Conservation (phyloP, 2,329 filamentous ascomycete species). For the Colletotrichum graminicola region DNA sequence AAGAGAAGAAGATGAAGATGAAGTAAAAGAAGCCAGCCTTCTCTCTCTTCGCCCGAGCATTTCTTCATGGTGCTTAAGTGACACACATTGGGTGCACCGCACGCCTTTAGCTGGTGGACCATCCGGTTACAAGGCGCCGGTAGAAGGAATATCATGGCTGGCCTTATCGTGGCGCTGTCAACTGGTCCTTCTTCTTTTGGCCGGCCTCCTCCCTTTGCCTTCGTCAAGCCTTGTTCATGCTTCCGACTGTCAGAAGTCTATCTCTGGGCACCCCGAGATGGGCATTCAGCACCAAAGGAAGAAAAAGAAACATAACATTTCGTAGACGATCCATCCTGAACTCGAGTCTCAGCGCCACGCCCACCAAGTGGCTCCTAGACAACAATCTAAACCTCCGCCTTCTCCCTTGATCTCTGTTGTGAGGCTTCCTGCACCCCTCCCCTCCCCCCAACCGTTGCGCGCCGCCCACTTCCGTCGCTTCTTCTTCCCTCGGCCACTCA, state of each 20-base stretch:
- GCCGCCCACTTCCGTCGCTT: slow-evolving; percentile 1
- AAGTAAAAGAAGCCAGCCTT: too few species aligned
- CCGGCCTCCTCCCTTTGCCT: slow-evolving; percentile 6
- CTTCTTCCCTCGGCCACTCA: slow-evolving; percentile 9
- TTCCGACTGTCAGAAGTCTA: slow-evolving; percentile 5
- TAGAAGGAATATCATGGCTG: slow-evolving; percentile 29
- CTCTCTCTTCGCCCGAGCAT: slow-evolving; percentile 7
- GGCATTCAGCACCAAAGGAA: background rate
- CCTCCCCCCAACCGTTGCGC: slow-evolving; percentile 3
- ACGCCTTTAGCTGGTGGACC: slow-evolving; percentile 14
- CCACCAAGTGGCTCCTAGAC: slow-evolving; percentile 28
- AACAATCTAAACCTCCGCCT: slow-evolving; percentile 33
- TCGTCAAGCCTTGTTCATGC: slow-evolving; percentile 6
- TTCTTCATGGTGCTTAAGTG: slow-evolving; percentile 1
- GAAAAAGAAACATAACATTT: slow-evolving; percentile 9
- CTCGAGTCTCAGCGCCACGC: slow-evolving; percentile 36
- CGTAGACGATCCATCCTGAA: slow-evolving; percentile 14
- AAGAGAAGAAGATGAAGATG: background rate
- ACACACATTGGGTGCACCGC: slow-evolving; percentile 20
- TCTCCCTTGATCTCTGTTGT: slow-evolving; percentile 34
- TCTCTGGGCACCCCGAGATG: slow-evolving; percentile 28
- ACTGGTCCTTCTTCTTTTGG: slow-evolving; percentile 1
- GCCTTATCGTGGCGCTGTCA: slow-evolving; percentile 37
- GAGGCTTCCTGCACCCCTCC: slow-evolving; percentile 6
- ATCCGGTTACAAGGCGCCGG: slow-evolving; percentile 33